Percentiles rank a stretch among this genome's conserved stretches.
These are phyloP conservation scores for Pinus albicaulis DNA, from an alignment of 75 land plant genomes.

Conservation along the genomic window DNA sequence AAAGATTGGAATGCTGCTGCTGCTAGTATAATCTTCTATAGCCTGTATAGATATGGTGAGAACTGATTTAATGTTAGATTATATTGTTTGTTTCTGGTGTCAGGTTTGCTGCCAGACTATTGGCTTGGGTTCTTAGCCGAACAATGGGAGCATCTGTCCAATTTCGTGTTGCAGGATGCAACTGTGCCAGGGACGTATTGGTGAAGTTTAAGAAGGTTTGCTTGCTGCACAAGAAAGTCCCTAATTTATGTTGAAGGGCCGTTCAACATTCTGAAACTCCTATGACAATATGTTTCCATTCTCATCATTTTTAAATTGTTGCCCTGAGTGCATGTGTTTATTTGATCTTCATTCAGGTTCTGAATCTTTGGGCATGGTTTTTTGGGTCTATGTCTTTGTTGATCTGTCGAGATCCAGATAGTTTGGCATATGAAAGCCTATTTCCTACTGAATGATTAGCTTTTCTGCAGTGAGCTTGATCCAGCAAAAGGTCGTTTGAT, in stretches of 20 bases:
- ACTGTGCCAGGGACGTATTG: conserved; percentile 72
- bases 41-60: neutral
- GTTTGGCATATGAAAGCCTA: neutral
- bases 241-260: neutral
- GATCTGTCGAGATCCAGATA: neutral
- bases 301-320: conserved; percentile 4
- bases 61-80: neutral
- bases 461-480: neutral
- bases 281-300: neutral
- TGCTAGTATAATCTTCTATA: neutral
- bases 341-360: neutral
- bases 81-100: conserved; percentile 7
- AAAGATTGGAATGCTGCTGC: neutral
- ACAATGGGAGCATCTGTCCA: conserved; percentile 65
- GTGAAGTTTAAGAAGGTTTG: conserved; percentile 80
- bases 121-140: conserved; percentile 79
- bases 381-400: neutral
- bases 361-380: neutral
- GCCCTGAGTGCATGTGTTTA: neutral
- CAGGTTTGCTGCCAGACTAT: conserved; percentile 77
- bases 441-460: neutral
- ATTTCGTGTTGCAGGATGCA: conserved; percentile 87
- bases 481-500: neutral
- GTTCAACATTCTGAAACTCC: neutral
- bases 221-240: neutral